These are phyloP conservation scores for Daldinia grandis DNA, from an alignment of 495 filamentous ascomycete genomes.

Conservation along the genomic window DNA sequence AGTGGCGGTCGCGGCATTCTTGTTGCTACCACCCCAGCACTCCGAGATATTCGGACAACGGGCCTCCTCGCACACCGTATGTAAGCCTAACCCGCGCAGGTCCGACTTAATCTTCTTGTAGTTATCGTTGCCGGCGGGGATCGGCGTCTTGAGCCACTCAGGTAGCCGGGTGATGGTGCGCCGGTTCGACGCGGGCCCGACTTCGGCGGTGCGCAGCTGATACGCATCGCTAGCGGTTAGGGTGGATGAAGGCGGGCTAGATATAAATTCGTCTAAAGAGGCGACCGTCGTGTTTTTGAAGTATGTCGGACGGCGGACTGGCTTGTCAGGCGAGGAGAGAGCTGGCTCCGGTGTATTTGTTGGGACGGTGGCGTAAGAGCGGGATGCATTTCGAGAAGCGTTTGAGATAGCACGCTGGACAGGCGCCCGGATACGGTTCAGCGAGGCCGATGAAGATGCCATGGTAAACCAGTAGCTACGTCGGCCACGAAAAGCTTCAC, in stretches of 20 bases:
- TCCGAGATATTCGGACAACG: conserved; percentile 96
- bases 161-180: conserved; percentile 91
- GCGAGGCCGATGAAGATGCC: conserved; percentile 34
- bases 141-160: conserved; percentile 94
- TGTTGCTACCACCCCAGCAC: conserved; percentile 93
- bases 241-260: conserved; percentile 48
- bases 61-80: conserved; percentile 98
- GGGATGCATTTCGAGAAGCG: conserved; percentile 20
- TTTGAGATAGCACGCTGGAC: conserved; percentile 37
- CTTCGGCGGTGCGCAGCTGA: conserved; percentile 77
- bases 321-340: conserved; percentile 23
- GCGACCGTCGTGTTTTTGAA: conserved; percentile 89
- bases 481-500: background rate
- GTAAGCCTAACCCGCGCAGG: conserved; percentile 84
- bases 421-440: conserved; percentile 37
- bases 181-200: conserved; percentile 81
- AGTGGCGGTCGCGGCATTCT: conserved; percentile 90
- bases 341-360: conserved; percentile 25
- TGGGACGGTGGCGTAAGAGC: conserved; percentile 47
- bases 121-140: conserved; percentile 76
- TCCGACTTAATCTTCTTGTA: conserved; percentile 95
- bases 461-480: conserved; percentile 17
- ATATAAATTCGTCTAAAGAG: conserved; percentile 84
- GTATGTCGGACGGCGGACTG: conserved; percentile 64
- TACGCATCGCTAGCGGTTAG: conserved; percentile 66